phyloP scores from a whole-genome alignment of 768 basidiomycete genomes.

The Mrakia frigida region DNA sequence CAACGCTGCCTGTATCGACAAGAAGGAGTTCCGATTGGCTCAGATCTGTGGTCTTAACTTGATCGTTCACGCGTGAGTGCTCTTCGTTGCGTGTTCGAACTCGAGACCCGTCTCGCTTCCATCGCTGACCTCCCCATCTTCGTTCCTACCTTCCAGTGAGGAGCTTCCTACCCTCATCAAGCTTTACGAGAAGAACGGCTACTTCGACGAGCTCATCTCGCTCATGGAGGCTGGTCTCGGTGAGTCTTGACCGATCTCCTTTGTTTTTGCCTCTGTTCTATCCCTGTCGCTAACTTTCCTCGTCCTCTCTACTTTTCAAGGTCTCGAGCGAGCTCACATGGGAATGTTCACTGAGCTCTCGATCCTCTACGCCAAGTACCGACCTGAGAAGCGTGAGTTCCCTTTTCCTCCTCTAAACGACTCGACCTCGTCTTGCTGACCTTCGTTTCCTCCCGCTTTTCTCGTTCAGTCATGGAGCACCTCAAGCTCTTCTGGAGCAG shows the following conservation, averaged over 20 bases:
- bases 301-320: not conserved
- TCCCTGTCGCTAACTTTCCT: not conserved
- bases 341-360: conserved; percentile 96
- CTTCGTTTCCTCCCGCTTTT: conserved; percentile 14
- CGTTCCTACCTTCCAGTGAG: conserved; percentile 51
- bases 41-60: conserved; percentile 99
- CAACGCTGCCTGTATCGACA: conserved; percentile 96
- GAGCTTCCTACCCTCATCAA: conserved; percentile 67
- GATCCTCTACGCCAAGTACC: conserved; percentile 89
- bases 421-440: conserved; percentile 13
- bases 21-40: conserved; percentile 91
- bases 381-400: conserved; percentile 82
- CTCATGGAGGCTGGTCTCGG: conserved; percentile 88
- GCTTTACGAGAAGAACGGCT: conserved; percentile 82
- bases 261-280: too few species aligned
- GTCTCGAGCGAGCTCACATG: conserved; percentile 93
- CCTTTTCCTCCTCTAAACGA: not conserved
- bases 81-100: conserved; percentile 21
- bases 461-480: conserved; percentile 84
- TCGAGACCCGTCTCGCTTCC: conserved; percentile 5
- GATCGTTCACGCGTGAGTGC: conserved; percentile 71
- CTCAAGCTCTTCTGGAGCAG: conserved; percentile 81
- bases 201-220: conserved; percentile 88
- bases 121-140: conserved; percentile 34
- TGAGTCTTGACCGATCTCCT: conserved; percentile 42